Evolutionary conservation across 2,329 filamentous ascomycete species (phyloP), one percentile per base, ranked within the genome.

Genomic region (Shiraia sp.): DNA sequence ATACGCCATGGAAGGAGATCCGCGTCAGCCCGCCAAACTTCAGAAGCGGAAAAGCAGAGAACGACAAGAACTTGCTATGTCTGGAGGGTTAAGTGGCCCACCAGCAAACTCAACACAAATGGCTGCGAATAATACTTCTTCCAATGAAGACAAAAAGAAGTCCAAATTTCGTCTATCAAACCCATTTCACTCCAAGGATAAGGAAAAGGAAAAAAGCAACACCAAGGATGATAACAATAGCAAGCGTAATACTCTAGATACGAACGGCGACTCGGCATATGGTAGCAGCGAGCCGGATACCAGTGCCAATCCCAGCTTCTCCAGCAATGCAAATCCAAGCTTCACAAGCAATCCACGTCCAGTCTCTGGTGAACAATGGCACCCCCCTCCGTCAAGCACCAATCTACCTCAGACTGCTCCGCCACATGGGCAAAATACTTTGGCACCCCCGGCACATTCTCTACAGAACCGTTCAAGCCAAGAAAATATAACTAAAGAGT

Each of bases 91-190:
- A 15, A 46, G 32, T 34, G 50, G 50, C 17, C 54, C 51, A 14
- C 33, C 50, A 36, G 46, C 52, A 38, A 53, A 54, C 24, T 43
- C 54, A 14, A 51, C 54, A 24, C 56, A 55, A 32, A 38, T 37
- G 4, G 40, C 49, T 32, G 42, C 55, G 7, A 53, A 55, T 27
- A 56, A 45, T 27, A 45, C 49, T 31, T 44, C 59, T 7, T 33
- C 55, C 13, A 35, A 44, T 2, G 61, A 64, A 7, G 66, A 66
- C 36, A 65, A 68, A 26, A 69, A 68, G 53, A 61, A 55, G 25
- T 68, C 65, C 7, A 66, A 64, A 50, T 69, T 61, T 56, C 61
- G 62, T 13, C 53, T 68, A 17, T 69, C 65, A 8, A 67, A 66
- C 17, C 62, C 62, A 2, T 69, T 68, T 40, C 63, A 67, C 33